Base-by-base conservation (phyloP, 2,329 filamentous ascomycete genomes). In the Penicillium sp. region DNA sequence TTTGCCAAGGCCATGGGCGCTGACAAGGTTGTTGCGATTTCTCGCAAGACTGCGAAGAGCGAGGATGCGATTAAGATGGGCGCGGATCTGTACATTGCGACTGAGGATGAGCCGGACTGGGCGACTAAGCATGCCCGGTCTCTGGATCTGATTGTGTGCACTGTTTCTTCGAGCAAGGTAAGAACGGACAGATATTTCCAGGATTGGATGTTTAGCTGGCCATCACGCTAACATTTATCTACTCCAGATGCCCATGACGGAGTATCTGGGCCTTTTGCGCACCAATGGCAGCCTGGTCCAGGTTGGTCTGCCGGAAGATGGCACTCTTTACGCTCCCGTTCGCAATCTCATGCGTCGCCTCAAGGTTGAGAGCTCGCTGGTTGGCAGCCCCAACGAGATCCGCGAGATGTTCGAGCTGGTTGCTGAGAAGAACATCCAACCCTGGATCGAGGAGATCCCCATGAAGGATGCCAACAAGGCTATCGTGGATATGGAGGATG, bases 1-100 rank as follows among this genome's bases (percentile, higher is more conserved):
- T 91, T 85, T 72, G 87, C 90, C 0, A 87, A 85, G 70, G 90
- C 90, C 0, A 79, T 94, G 3, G 88, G 88, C 4, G 88, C 87
- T 11, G 87, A 91, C 50, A 83, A 84, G 42, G 80, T 86, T 5
- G 80, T 84, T 34, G 84, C 79, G 4, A 85, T 87, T 63, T 85
- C 82, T 5, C 79, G 84, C n/a, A 81, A 75, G 22, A 65, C 67
- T 4, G 73, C 71, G 50, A 87, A 87, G 76, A 77, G 74, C 35
- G 76, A 77, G 12, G 84, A 87, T 71, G 82, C 82, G 1, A 65
- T 80, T 49, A 79, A 81, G 59, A 79, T 87, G 76, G 85, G 85
- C 6, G 85, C 84, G 0, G 81, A 83, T 62, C 68, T 72, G 3
- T 86, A 80, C 68, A 84, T 87, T 62, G 83, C 84, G 4, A 87